Conservation (phyloP, 768 basidiomycete genomes). For the Boletus subcaerulescens region DNA sequence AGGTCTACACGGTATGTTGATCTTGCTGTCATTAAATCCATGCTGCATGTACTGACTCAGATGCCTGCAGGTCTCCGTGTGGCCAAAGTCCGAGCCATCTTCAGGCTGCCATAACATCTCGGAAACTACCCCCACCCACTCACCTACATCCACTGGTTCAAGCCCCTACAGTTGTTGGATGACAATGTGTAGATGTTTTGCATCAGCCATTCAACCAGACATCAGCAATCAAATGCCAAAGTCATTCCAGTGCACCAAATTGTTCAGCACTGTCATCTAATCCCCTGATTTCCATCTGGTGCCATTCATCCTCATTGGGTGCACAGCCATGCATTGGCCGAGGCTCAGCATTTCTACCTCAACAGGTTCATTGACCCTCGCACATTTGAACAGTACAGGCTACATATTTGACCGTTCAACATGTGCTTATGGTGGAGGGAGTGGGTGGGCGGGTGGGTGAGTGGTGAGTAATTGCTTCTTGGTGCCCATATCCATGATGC, state of each 20-base stretch:
- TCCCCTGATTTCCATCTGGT: neutral
- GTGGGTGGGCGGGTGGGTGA: no score
- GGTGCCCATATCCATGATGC: no score
- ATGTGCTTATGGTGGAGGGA: no score
- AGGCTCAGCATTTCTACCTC: neutral
- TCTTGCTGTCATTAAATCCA: no score
- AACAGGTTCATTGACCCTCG: neutral
- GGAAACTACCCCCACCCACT: slow-evolving; percentile 11
- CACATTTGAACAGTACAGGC: neutral
- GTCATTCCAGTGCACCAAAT: neutral
- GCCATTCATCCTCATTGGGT: neutral
- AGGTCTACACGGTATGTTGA: no score
- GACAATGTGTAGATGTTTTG: neutral
- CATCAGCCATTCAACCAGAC: neutral
- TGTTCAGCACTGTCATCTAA: neutral
- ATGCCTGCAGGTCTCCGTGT: slow-evolving; percentile 7
- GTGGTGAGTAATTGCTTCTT: no score
- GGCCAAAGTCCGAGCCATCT: slow-evolving; percentile 28
- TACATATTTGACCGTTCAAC: neutral
- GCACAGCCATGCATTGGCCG: neutral
- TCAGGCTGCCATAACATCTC: slow-evolving; percentile 19
- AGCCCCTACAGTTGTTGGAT: neutral
- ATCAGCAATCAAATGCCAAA: neutral
- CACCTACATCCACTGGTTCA: slow-evolving; percentile 15
- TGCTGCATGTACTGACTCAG: no score